These are phyloP conservation scores for Xerocomus cyaneibrunnescens DNA, from an alignment of 1,284 basidiomycete genomes.

Conservation along the genomic window DNA sequence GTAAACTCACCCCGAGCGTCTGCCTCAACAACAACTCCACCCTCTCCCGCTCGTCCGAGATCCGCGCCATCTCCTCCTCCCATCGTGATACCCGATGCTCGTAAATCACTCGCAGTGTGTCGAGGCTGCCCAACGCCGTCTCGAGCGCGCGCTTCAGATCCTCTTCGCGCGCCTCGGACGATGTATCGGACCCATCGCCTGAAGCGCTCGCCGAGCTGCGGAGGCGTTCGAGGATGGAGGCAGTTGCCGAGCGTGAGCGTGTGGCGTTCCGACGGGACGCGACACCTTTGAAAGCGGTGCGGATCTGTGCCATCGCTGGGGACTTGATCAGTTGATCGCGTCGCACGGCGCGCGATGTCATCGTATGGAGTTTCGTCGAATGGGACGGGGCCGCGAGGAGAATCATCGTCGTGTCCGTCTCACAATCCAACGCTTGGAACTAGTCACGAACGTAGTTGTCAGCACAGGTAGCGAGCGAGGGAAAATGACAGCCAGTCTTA, in stretches of 20 bases:
- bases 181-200: slow-evolving; percentile 52
- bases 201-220: slow-evolving; percentile 42
- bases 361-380: slow-evolving; percentile 56
- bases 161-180: slow-evolving; percentile 53
- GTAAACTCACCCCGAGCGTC: slow-evolving; percentile 49
- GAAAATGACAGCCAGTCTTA: slow-evolving; percentile 28
- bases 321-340: slow-evolving; percentile 52
- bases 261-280: slow-evolving; percentile 54
- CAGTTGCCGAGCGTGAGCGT: slow-evolving; percentile 41
- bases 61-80: slow-evolving; percentile 64
- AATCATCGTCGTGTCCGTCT: slow-evolving; percentile 75
- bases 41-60: slow-evolving; percentile 63
- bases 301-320: slow-evolving; percentile 49
- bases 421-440: slow-evolving; percentile 76
- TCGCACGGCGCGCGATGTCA: slow-evolving; percentile 66
- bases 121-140: slow-evolving; percentile 62
- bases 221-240: slow-evolving; percentile 59
- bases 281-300: slow-evolving; percentile 55
- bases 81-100: slow-evolving; percentile 65
- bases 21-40: slow-evolving; percentile 64
- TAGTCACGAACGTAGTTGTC: slow-evolving; percentile 32
- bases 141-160: slow-evolving; percentile 65
- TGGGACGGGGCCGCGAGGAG: slow-evolving; percentile 73
- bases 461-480: neutral
- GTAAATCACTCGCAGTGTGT: slow-evolving; percentile 59